These are phyloP conservation scores for Plasmodium chabaudi DNA, from an alignment of 169 alveolate genomes.

Conservation along the genomic window DNA sequence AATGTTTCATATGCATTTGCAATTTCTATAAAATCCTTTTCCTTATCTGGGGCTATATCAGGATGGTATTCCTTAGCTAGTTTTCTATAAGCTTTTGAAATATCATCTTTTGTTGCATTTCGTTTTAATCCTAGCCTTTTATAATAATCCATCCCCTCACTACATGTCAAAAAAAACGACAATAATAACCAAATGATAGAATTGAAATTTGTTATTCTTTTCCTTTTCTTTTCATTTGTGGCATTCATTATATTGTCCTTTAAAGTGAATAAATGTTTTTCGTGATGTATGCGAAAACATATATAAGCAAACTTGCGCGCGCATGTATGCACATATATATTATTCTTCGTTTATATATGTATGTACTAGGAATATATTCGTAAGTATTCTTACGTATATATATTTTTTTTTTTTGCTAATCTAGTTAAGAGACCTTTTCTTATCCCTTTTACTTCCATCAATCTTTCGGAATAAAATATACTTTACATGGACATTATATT, in stretches of 20 bases:
- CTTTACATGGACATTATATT: too few relatives aligned
- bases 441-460: too few relatives aligned
- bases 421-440: too few relatives aligned
- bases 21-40: conserved; percentile 90
- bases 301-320: background rate
- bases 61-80: conserved; percentile 94
- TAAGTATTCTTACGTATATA: too few relatives aligned
- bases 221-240: conserved; percentile 35
- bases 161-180: conserved; percentile 53
- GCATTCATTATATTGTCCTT: conserved; percentile 18
- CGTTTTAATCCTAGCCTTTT: conserved; percentile 89
- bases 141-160: conserved; percentile 87
- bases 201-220: conserved; percentile 29
- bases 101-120: conserved; percentile 90
- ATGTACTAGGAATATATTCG: too few relatives aligned
- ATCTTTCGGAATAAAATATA: too few relatives aligned
- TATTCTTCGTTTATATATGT: background rate
- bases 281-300: background rate
- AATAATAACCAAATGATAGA: conserved; percentile 33
- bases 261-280: background rate
- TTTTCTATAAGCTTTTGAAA: conserved; percentile 94
- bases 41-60: conserved; percentile 91
- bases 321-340: background rate
- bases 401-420: too few relatives aligned
- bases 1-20: conserved; percentile 96